Percentiles rank a stretch among this genome's conserved stretches.
These are phyloP conservation scores for Neurospora hispaniola DNA, from an alignment of 495 filamentous ascomycete genomes.

Conservation along the genomic window DNA sequence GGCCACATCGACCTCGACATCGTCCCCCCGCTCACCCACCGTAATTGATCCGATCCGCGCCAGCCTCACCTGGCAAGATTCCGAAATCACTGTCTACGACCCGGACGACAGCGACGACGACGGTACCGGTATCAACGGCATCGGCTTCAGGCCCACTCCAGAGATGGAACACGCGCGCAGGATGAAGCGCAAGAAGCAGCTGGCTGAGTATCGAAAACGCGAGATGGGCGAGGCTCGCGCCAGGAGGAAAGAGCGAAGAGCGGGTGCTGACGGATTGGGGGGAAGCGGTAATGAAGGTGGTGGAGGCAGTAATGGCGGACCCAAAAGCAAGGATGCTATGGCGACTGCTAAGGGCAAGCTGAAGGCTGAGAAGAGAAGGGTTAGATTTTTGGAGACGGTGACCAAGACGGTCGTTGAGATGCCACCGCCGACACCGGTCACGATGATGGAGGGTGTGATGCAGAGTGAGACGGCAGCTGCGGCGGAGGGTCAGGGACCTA, in stretches of 20 bases:
- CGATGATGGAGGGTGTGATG: background rate
- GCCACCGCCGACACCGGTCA: slow-evolving; percentile 1
- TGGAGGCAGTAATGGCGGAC: background rate
- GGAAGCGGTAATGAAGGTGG: background rate
- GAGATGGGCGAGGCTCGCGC: slow-evolving; percentile 78
- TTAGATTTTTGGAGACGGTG: slow-evolving; percentile 24
- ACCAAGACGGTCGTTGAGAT: slow-evolving; percentile 6
- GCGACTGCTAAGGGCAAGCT: slow-evolving; percentile 4
- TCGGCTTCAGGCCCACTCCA: slow-evolving; percentile 83
- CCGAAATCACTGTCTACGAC: slow-evolving; percentile 76
- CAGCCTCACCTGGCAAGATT: slow-evolving; percentile 68
- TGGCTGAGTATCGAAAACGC: slow-evolving; percentile 71
- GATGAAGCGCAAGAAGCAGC: slow-evolving; percentile 67
- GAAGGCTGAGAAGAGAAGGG: slow-evolving; percentile 17
- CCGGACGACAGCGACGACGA: slow-evolving; percentile 64
- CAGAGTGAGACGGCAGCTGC: background rate
- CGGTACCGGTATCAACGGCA: slow-evolving; percentile 75
- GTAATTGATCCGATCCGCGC: slow-evolving; percentile 41
- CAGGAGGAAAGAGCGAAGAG: slow-evolving; percentile 54
- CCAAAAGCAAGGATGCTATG: background rate
- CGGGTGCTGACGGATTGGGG: slow-evolving; percentile 16
- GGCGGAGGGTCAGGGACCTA: background rate
- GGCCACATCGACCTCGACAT: background rate
- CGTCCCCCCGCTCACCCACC: slow-evolving; percentile 7
- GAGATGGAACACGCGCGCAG: slow-evolving; percentile 67